phyloP scores from a whole-genome alignment of 768 basidiomycete genomes.

The Podaxis mareebaensis region DNA sequence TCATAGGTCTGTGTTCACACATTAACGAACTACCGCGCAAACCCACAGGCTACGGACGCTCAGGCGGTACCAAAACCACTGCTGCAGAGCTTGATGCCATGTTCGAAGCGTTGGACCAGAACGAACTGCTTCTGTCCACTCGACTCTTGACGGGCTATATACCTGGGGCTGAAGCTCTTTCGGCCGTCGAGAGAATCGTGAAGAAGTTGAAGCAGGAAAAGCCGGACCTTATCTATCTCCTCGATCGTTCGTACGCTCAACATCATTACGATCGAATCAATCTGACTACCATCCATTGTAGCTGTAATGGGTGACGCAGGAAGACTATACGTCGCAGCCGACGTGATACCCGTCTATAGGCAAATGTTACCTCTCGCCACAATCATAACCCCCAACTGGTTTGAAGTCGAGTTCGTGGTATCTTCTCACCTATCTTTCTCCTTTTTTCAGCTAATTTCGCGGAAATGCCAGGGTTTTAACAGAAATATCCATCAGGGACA shows the following conservation, averaged over 20 bases:
- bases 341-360: slow-evolving; percentile 87
- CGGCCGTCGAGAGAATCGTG: slow-evolving; percentile 64
- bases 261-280: neutral
- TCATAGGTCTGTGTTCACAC: neutral
- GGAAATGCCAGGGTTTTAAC: slow-evolving; percentile 68
- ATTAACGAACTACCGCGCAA: neutral
- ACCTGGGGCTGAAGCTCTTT: slow-evolving; percentile 77
- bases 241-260: slow-evolving; percentile 73
- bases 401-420: slow-evolving; percentile 84
- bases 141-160: slow-evolving; percentile 91
- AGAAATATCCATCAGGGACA: slow-evolving; percentile 63
- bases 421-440: slow-evolving; percentile 22
- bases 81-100: slow-evolving; percentile 76
- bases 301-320: slow-evolving; percentile 96
- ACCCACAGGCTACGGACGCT: slow-evolving; percentile 73
- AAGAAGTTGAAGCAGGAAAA: slow-evolving; percentile 56
- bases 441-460: slow-evolving; percentile 18
- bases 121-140: slow-evolving; percentile 71
- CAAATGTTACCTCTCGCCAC: slow-evolving; percentile 80
- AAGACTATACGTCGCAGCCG: slow-evolving; percentile 81
- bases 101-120: slow-evolving; percentile 70
- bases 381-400: slow-evolving; percentile 97
- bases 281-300: slow-evolving; percentile 28
- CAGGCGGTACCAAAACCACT: slow-evolving; percentile 77
- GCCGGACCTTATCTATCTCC: slow-evolving; percentile 74